A percentile compares a stretch with the other conserved stretches of the same genome.
Conservation (phyloP, 768 basidiomycete species). For the Boletus vinaceobasis region DNA sequence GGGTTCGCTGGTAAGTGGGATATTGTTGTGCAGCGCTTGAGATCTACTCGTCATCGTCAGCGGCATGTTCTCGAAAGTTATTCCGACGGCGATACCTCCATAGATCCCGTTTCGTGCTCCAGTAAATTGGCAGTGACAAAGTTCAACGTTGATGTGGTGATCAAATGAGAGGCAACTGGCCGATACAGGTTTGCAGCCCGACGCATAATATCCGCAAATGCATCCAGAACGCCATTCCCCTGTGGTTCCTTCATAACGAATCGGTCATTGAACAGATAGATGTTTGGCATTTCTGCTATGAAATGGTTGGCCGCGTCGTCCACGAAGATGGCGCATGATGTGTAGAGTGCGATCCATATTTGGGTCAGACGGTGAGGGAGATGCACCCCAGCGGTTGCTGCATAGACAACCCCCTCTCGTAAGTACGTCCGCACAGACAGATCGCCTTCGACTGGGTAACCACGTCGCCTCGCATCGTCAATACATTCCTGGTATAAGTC, state of each 20-base stretch:
- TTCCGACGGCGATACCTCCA: conserved; percentile 19
- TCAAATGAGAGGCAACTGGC: conserved; percentile 31
- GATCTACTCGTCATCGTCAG: conserved; percentile 6
- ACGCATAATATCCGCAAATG: conserved; percentile 32
- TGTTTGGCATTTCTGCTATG: conserved; percentile 12
- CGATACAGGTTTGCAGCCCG: conserved; percentile 29
- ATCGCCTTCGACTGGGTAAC: conserved; percentile 25
- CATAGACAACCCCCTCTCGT: conserved; percentile 29
- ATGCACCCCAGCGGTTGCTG: conserved; percentile 28
- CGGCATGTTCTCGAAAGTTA: neutral
- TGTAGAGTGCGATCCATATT: conserved; percentile 38
- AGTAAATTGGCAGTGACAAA: conserved; percentile 33
- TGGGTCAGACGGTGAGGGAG: conserved; percentile 18
- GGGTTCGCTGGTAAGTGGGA: conserved; percentile 23
- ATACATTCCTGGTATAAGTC: conserved; percentile 21
- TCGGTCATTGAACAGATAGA: conserved; percentile 35
- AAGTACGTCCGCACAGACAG: conserved; percentile 29
- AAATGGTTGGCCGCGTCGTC: conserved; percentile 36
- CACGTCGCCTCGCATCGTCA: conserved; percentile 19
- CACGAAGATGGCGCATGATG: conserved; percentile 34
- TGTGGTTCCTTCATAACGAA: conserved; percentile 31
- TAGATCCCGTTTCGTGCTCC: conserved; percentile 29
- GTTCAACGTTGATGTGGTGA: conserved; percentile 36
- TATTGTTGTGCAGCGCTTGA: conserved; percentile 25
- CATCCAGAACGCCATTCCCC: conserved; percentile 30